These are phyloP conservation scores for Didymellaceae sp. DNA, from an alignment of 2,329 filamentous ascomycete species.

Conservation along the genomic window DNA sequence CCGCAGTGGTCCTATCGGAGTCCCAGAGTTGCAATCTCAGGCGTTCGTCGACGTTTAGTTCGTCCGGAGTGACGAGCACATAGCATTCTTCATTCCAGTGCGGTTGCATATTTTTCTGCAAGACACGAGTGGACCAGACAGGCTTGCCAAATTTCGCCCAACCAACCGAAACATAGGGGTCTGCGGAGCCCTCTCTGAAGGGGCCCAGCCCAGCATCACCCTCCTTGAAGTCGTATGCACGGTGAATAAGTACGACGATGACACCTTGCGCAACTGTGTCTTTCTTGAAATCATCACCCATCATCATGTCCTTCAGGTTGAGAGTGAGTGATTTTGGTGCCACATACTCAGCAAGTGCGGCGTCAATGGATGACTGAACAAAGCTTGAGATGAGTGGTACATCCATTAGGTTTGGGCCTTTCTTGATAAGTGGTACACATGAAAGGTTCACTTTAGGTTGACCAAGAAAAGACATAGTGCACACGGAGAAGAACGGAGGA, in stretches of 20 bases:
- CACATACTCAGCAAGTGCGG: conserved; percentile 76
- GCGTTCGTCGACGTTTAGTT: conserved; percentile 74
- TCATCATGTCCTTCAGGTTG: conserved; percentile 77
- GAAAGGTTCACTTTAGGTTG: conserved; percentile 75
- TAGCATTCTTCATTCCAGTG: conserved; percentile 74
- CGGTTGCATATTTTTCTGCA: conserved; percentile 70
- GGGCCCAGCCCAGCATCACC: conserved; percentile 70
- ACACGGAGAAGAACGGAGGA: conserved; percentile 77
- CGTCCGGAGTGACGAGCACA: conserved; percentile 72
- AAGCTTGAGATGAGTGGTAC: conserved; percentile 77
- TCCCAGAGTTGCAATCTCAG: conserved; percentile 77
- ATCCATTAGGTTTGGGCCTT: conserved; percentile 75
- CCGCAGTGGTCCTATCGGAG: conserved; percentile 73
- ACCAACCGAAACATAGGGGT: conserved; percentile 74
- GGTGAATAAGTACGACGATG: conserved; percentile 69
- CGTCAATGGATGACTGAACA: conserved; percentile 75
- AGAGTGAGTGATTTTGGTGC: conserved; percentile 77
- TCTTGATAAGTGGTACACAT: conserved; percentile 72
- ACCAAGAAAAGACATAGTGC: conserved; percentile 75
- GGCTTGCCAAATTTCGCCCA: conserved; percentile 81
- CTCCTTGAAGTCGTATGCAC: conserved; percentile 73
- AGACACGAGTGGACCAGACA: conserved; percentile 69
- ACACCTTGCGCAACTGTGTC: conserved; percentile 71
- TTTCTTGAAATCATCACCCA: conserved; percentile 80
- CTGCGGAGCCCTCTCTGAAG: conserved; percentile 66